Base-by-base conservation (phyloP, 345 rosid species). In the Eucalyptus regnans region DNA sequence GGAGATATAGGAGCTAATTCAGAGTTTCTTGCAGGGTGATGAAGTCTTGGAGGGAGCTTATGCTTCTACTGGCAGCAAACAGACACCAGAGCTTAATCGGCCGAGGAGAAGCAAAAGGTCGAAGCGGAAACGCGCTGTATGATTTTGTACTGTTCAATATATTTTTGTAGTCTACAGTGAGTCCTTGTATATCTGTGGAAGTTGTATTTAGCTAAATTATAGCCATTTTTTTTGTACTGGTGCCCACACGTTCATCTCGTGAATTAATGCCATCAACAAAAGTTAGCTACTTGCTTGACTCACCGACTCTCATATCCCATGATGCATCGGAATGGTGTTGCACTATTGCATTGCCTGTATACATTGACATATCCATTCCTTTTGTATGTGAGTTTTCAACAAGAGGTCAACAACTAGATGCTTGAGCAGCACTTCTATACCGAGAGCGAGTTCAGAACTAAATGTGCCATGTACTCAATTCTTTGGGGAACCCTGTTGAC, bases 51-150 rank as follows among this genome's bases (percentile, higher is more conserved):
- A 96, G 89, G 97, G 92, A 90, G 97, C 97, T 41, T 96, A 93
- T 89, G 95, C 96, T 89, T 94, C 98, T 7, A 92, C 92, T 87
- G 88, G 90, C 89, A 91, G 93, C 90, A 96, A 97, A 89, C 93
- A 91, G 85, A 91, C 95, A 86, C 97, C 97, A 1, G 94, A 93
- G 49, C 92, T 92, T 89, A 93, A 95, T 80, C 96, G 92, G 91
- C 95, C 95, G 54, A 93, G 96, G 93, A 94, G 95, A 93, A 97
- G 98, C 95, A 98, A 97, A 94, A 93, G 98, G 86, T 94, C 87
- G 10, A 86, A 86, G 87, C 68, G 87, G 66, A 86, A 54, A 60
- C 44, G 66, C 7, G 91, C 98, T 88, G 96, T 96, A 90, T 97
- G 91, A 95, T 89, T 87, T 87, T 60, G 50, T 52, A 43, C 49